These are phyloP conservation scores for Carpinus fangiana DNA, from an alignment of 306 rosid species.

Conservation along the genomic window DNA sequence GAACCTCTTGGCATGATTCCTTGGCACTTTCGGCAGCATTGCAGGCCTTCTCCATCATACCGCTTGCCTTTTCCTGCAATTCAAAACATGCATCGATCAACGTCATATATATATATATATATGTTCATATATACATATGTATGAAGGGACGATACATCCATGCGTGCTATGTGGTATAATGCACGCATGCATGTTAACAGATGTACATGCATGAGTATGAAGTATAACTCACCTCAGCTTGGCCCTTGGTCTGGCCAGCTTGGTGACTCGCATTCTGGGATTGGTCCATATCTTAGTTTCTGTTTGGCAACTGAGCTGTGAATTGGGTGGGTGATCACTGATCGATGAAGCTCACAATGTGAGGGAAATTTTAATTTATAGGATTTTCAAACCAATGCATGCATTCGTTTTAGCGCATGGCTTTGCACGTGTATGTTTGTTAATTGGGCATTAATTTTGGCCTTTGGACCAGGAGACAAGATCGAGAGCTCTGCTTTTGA, in stretches of 20 bases:
- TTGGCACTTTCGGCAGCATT: conserved; percentile 43
- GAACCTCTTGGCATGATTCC: conserved; percentile 47
- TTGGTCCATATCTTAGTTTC: conserved; percentile 38
- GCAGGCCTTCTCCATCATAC: conserved; percentile 34
- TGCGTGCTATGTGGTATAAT: neutral
- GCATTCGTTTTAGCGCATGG: too few species aligned
- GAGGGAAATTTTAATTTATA: conserved; percentile 9
- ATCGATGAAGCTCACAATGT: neutral
- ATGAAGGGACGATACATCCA: neutral
- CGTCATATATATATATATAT: too few species aligned
- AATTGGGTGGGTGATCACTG: neutral
- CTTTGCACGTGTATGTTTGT: conserved; percentile 14
- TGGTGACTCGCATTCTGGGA: conserved; percentile 31
- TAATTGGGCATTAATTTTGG: neutral
- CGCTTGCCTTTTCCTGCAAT: conserved; percentile 44
- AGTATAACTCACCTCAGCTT: conserved; percentile 34
- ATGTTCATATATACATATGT: too few species aligned
- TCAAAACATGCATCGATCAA: neutral
- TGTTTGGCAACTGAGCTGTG: neutral
- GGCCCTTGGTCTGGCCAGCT: conserved; percentile 50
- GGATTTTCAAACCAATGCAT: neutral
- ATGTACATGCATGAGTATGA: too few species aligned
- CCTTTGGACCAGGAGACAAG: neutral
- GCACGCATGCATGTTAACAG: neutral
- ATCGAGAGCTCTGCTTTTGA: too few species aligned